Evolutionary conservation across 1,284 basidiomycete genomes (phyloP), one percentile per base, ranked within the genome.

Genomic region (Ceratobasidium sp.): DNA sequence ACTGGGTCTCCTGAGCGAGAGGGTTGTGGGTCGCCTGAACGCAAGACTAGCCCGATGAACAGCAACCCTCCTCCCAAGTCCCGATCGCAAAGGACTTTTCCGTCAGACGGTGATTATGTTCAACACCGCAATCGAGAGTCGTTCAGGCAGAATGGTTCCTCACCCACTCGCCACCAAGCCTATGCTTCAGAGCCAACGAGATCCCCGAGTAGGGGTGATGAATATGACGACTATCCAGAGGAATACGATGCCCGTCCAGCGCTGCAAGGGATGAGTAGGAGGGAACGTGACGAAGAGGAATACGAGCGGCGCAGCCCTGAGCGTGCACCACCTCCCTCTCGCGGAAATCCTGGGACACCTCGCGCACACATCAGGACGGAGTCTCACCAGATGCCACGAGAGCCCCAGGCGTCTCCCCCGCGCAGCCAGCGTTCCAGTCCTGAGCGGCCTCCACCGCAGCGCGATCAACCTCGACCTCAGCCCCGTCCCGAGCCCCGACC

Each of bases 51-150:
- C 48, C 69, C 69, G 22, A 16, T 31, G 8, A 73, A 62, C 37
- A 27, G 19, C 14, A 59, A 49, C 29, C 34, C 34, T 16, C 37
- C 54, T 13, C 58, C 69, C n/a, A 73, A 73, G 46, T 56, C 69
- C 1, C 69, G 69, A 9, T 73, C 69, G 16, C 69, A 73, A 46
- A 31, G 58, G n/a, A 48, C 56, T 9, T 62, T 73, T 58, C 69
- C 69, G 24, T 62, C 69, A 9, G 69, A 73, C 24, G 69, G 69
- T 24, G 69, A 73, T 31, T 73, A 73, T n/a, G 58, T 62, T 9
- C 58, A 73, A 24, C 69, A 73, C 14, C 61, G 69, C n/a, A 37
- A 46, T 16, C 53, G 41, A 22, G 68, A 71, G 19, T 31, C 68
- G 3, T 73, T 62, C 34, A 62, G 56, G 43, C 14, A 29, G 29